Conservation (phyloP, 495 filamentous ascomycete species). For the Aspergillus funiculosus region DNA sequence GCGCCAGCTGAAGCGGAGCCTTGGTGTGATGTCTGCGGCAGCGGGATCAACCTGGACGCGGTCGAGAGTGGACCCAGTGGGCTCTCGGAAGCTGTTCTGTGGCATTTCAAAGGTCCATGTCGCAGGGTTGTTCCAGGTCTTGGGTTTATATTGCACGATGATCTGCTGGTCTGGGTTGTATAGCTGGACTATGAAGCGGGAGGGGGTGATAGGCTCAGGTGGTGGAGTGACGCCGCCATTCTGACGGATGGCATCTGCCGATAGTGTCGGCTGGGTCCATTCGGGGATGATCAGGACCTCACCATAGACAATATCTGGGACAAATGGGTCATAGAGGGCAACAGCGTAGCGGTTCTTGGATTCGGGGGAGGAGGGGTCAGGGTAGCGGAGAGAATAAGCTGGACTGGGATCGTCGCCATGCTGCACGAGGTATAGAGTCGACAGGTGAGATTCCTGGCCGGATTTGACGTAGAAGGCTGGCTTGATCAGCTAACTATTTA, state of each 20-base stretch:
- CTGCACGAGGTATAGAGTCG: conserved; percentile 65
- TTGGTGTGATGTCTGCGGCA: conserved; percentile 65
- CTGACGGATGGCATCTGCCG: conserved; percentile 69
- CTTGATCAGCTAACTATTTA: conserved; percentile 20
- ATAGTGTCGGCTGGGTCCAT: conserved; percentile 76
- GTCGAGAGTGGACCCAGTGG: conserved; percentile 71
- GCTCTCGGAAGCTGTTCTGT: conserved; percentile 72
- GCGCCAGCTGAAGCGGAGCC: conserved; percentile 83
- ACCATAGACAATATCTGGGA: conserved; percentile 74
- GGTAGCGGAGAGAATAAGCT: conserved; percentile 70
- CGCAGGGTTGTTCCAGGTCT: conserved; percentile 70
- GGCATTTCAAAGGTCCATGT: conserved; percentile 93
- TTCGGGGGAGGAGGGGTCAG: conserved; percentile 60
- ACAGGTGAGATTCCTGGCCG: conserved; percentile 47
- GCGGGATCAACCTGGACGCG: conserved; percentile 63
- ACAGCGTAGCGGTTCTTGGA: conserved; percentile 80
- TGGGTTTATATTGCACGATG: conserved; percentile 59
- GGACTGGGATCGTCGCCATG: conserved; percentile 73
- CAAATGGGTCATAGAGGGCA: conserved; percentile 77
- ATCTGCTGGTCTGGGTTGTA: conserved; percentile 93
- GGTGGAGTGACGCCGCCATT: conserved; percentile 64
- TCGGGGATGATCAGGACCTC: conserved; percentile 80
- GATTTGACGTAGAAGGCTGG: conserved; percentile 60
- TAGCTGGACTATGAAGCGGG: conserved; percentile 73
- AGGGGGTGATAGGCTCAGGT: conserved; percentile 71